Base-by-base conservation (phyloP, 2,329 filamentous ascomycete genomes). In the Nigrospora sphaerica region DNA sequence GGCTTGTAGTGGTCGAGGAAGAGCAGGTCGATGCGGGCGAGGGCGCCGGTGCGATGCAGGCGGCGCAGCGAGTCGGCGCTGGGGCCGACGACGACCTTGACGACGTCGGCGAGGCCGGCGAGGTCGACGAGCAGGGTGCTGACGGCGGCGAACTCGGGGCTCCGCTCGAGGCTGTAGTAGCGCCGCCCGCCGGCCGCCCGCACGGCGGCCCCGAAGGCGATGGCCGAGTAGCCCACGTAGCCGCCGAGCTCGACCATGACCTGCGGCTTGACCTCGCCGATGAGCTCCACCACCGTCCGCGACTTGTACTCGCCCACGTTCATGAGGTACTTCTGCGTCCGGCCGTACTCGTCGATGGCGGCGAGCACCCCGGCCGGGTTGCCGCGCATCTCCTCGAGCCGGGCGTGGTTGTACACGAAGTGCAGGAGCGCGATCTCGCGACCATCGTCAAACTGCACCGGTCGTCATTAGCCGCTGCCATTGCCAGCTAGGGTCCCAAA, bases 1-100 rank as follows among this genome's bases (percentile, higher is more conserved):
- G 85, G 83, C 64, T 92, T 91, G 65, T 85, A 84, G 62, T 93
- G 88, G 57, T 93, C 88, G 33, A 93, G 68, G 62, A 93, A 92
- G 63, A 90, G 70, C 35, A 91, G 66, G 55, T 89, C 85, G 49
- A 90, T 78, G 39, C 75, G 72, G 19, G 70, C 64, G 19, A 90
- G 61, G 5, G 61, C 57, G 0, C 80, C 80, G 3, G 70, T 62
- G 1, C 66, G 57, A 51, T 81, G 71, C 5, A 92, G 69, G 6
- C 78, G 74, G 42, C 74, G 72, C 39, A 92, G 71, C 0, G 81
- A 82, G n/a, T 74, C 71, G 49, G 84, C 78, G 52, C 83, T 86
- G 4, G 81, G 72, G 4, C 86, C 88, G 19, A 90, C 77, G 17
- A 88, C 62, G 10, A 92, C 81, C 52, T 78, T 79, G 39, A 92